Conservation (phyloP, 768 basidiomycete genomes). For the Mrakia frigida region DNA sequence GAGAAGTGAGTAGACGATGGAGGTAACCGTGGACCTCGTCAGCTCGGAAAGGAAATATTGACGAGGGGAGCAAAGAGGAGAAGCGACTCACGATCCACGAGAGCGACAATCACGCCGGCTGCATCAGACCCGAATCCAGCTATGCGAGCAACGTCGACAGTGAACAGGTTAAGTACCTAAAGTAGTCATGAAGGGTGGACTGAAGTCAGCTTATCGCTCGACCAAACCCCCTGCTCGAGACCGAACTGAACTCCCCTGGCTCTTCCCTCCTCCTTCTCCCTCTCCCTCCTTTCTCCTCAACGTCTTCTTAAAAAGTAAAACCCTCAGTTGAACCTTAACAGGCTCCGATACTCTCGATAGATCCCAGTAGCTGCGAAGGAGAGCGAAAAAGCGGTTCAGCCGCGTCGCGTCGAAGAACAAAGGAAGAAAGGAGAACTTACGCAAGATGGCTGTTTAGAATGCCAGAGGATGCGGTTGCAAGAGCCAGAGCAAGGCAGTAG, state of each 20-base stretch:
- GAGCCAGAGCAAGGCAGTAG: constrained; percentile 13
- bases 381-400: neutral
- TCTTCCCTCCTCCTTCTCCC: neutral
- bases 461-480: neutral
- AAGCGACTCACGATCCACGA: constrained; percentile 19
- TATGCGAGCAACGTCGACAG: constrained; percentile 23
- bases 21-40: neutral
- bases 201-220: no score
- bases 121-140: constrained; percentile 5
- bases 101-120: constrained; percentile 14
- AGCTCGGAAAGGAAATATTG: neutral
- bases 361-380: constrained; percentile 15
- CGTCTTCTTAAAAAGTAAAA: constrained; percentile 23
- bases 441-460: neutral
- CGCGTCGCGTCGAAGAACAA: neutral
- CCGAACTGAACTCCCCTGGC: neutral
- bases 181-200: neutral
- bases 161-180: constrained; percentile 24
- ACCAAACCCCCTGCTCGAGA: neutral
- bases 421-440: neutral
- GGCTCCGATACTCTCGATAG: neutral
- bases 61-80: neutral
- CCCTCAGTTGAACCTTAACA: constrained; percentile 18
- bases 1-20: neutral
- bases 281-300: constrained; percentile 15